phyloP scores from a whole-genome alignment of 1,284 basidiomycete genomes.

The Ustilago loliicola region DNA sequence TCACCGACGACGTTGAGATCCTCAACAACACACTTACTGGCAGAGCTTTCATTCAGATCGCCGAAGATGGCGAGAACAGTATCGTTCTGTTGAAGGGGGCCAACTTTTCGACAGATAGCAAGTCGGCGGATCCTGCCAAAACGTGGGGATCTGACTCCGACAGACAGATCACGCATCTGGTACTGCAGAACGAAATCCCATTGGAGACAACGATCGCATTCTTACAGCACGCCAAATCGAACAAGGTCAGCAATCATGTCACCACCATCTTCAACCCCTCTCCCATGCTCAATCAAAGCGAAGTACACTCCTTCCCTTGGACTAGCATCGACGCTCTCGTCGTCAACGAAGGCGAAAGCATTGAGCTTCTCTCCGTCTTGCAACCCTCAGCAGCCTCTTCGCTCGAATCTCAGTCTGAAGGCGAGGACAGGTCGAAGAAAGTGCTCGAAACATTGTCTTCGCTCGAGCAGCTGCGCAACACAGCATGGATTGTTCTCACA shows the following conservation, averaged over 20 bases:
- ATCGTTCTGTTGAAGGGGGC: conserved; percentile 68
- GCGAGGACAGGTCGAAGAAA: conserved; percentile 25
- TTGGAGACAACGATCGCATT: conserved; percentile 72
- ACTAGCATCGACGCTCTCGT: conserved; percentile 73
- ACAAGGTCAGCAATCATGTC: conserved; percentile 21
- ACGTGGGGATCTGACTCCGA: conserved; percentile 20
- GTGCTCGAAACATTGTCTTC: conserved; percentile 48
- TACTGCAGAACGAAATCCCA: conserved; percentile 76
- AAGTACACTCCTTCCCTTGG: conserved; percentile 73
- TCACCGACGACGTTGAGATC: conserved; percentile 43
- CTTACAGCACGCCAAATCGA: conserved; percentile 57
- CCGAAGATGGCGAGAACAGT: conserved; percentile 67
- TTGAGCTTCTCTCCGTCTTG: conserved; percentile 65
- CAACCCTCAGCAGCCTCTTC: conserved; percentile 7
- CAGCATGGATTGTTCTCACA: conserved; percentile 66
- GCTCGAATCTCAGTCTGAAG: conserved; percentile 25
- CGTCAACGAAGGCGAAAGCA: conserved; percentile 74
- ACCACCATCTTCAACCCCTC: conserved; percentile 74
- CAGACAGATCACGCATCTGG: conserved; percentile 71
- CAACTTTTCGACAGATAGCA: conserved; percentile 53
- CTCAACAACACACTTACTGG: conserved; percentile 60
- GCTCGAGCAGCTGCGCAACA: conserved; percentile 32
- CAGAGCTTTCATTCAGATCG: conserved; percentile 68
- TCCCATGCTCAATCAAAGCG: conserved; percentile 72
- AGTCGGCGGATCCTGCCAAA: conserved; percentile 36